These are phyloP conservation scores for Atalantia buxifolia DNA, from an alignment of 345 rosid species.

Conservation along the genomic window DNA sequence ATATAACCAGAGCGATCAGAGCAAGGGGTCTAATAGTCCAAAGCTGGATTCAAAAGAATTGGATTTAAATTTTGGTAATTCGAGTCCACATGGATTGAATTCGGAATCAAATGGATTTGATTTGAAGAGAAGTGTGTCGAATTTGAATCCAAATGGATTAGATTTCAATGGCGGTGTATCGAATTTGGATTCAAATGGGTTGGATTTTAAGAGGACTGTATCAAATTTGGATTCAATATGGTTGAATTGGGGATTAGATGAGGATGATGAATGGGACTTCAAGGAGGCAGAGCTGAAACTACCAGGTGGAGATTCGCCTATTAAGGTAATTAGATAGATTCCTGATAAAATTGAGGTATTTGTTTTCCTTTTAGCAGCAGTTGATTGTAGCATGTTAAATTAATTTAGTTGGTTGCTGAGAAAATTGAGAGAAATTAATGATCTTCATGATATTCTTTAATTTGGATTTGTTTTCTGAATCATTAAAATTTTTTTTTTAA, in stretches of 20 bases:
- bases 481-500: too few species aligned
- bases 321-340: slow-evolving; percentile 28
- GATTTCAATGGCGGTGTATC: slow-evolving; percentile 12
- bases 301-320: background rate
- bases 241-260: slow-evolving; percentile 12
- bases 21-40: slow-evolving; percentile 15
- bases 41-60: slow-evolving; percentile 2
- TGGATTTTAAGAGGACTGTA: slow-evolving; percentile 10
- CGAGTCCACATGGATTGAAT: slow-evolving; percentile 7
- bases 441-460: background rate
- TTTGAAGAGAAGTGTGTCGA: slow-evolving; percentile 9
- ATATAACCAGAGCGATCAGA: slow-evolving; percentile 25
- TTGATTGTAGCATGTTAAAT: slow-evolving; percentile 14
- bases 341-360: background rate
- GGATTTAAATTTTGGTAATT: slow-evolving; percentile 10
- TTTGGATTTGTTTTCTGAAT: background rate
- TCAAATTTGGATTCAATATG: slow-evolving; percentile 22
- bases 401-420: slow-evolving; percentile 14
- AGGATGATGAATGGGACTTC: slow-evolving; percentile 42
- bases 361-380: background rate
- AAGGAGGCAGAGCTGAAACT: slow-evolving; percentile 24
- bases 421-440: background rate
- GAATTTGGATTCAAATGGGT: slow-evolving; percentile 12
- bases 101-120: slow-evolving; percentile 13
- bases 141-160: slow-evolving; percentile 22